Conservation (phyloP, 2,329 filamentous ascomycete species). For the Dactylellina leptospora region DNA sequence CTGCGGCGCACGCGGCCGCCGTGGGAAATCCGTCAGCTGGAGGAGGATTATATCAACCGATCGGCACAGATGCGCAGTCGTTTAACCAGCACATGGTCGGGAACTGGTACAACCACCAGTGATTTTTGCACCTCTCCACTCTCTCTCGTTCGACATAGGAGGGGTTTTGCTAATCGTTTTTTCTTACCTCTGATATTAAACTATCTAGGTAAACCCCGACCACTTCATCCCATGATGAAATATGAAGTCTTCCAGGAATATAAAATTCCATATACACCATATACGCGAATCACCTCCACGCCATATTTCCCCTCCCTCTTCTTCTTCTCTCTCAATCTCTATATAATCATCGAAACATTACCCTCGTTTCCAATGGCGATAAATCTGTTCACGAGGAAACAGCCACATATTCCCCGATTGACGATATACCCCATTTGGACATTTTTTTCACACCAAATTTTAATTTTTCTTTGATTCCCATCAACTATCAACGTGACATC, state of each 20-base stretch:
- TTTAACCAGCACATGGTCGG: slow-evolving; percentile 52
- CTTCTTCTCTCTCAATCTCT: slow-evolving; percentile 6
- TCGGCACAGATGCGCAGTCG: slow-evolving; percentile 47
- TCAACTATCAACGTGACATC: too few relatives aligned
- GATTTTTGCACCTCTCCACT: slow-evolving; percentile 3
- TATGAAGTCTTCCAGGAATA: too few relatives aligned
- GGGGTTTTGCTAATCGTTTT: slow-evolving; percentile 23
- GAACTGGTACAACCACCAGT: slow-evolving; percentile 53
- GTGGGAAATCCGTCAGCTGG: slow-evolving; percentile 44
- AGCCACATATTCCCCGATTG: too few relatives aligned
- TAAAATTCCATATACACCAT: neutral
- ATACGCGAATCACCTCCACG: slow-evolving; percentile 18
- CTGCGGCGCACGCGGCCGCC: slow-evolving; percentile 6
- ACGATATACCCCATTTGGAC: too few relatives aligned
- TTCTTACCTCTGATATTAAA: slow-evolving; percentile 18
- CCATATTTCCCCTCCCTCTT: slow-evolving; percentile 4
- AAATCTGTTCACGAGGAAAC: too few relatives aligned
- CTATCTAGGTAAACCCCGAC: slow-evolving; percentile 31
- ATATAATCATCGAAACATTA: too few relatives aligned
- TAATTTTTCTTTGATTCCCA: too few relatives aligned
- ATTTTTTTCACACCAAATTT: too few relatives aligned
- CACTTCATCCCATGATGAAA: too few relatives aligned
- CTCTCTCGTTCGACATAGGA: neutral
- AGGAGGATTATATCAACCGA: slow-evolving; percentile 40
- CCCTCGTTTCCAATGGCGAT: too few relatives aligned